Evolutionary conservation across 2,329 filamentous ascomycete genomes (phyloP).

Genomic region (Herpotrichia juniperi): DNA sequence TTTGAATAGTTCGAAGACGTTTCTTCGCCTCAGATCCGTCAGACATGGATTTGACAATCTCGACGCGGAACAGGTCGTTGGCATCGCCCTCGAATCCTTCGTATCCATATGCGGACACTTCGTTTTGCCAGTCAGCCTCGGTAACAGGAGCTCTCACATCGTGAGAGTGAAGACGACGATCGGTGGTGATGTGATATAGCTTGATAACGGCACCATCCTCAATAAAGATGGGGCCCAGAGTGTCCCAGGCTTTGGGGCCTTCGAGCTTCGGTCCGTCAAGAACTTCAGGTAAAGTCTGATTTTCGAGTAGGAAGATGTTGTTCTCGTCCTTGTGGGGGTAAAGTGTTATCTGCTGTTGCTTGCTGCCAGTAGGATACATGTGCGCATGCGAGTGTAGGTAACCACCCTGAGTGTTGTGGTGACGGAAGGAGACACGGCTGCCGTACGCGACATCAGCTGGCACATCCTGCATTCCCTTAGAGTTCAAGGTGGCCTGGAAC

Average conservation of each 20-base stretch:
- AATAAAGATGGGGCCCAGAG: slow-evolving; percentile 70
- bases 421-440: slow-evolving; percentile 83
- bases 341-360: slow-evolving; percentile 97
- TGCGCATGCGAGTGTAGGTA: slow-evolving; percentile 96
- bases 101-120: slow-evolving; percentile 96
- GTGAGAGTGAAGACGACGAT: slow-evolving; percentile 93
- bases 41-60: slow-evolving; percentile 91
- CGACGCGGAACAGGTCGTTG: slow-evolving; percentile 92
- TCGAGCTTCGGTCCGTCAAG: slow-evolving; percentile 77
- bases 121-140: slow-evolving; percentile 78
- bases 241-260: slow-evolving; percentile 85
- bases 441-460: slow-evolving; percentile 91
- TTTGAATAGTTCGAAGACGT: slow-evolving; percentile 89
- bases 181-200: slow-evolving; percentile 82
- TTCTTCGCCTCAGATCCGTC: slow-evolving; percentile 79
- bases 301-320: slow-evolving; percentile 93
- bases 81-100: slow-evolving; percentile 96
- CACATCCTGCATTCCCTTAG: slow-evolving; percentile 94
- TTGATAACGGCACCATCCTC: slow-evolving; percentile 80
- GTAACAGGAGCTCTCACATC: slow-evolving; percentile 70
- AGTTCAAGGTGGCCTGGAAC: slow-evolving; percentile 96
- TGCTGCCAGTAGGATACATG: slow-evolving; percentile 97
- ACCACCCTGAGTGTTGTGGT: slow-evolving; percentile 96
- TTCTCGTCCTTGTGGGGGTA: slow-evolving; percentile 99
- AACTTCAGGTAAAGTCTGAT: slow-evolving; percentile 89